phyloP scores from a whole-genome alignment of 306 rosid genomes.

The Sicyos baderoa region DNA sequence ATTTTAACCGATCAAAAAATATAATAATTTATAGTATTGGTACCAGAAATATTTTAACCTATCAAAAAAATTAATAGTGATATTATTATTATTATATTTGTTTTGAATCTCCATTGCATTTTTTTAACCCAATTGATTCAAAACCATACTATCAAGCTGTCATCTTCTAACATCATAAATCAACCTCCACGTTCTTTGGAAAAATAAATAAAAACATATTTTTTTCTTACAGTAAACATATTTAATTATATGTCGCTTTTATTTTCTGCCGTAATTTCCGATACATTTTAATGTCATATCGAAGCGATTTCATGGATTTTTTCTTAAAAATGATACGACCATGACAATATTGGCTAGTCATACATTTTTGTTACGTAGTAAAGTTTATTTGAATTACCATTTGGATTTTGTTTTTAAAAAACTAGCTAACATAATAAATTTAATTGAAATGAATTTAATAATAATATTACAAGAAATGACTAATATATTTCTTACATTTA shows the following conservation, averaged over 20 bases:
- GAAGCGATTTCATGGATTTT: too few relatives aligned
- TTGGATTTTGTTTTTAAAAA: too few relatives aligned
- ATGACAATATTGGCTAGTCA: too few relatives aligned
- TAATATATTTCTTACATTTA: too few relatives aligned
- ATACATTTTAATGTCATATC: too few relatives aligned
- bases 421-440: neutral
- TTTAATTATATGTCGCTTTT: too few relatives aligned
- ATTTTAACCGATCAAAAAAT: neutral
- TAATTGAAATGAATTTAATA: neutral
- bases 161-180: neutral
- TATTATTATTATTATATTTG: neutral
- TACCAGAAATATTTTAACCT: neutral
- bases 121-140: neutral
- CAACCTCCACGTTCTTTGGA: slow-evolving; percentile 4
- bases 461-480: too few relatives aligned
- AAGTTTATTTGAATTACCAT: too few relatives aligned
- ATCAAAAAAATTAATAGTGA: neutral
- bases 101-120: neutral
- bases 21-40: too few relatives aligned
- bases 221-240: too few relatives aligned
- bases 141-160: neutral
- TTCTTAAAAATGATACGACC: too few relatives aligned
- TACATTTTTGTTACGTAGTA: too few relatives aligned
- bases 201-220: neutral
- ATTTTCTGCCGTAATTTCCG: neutral